Evolutionary conservation across 306 rosid species (phyloP).

Genomic region (Dryas alaskensis): DNA sequence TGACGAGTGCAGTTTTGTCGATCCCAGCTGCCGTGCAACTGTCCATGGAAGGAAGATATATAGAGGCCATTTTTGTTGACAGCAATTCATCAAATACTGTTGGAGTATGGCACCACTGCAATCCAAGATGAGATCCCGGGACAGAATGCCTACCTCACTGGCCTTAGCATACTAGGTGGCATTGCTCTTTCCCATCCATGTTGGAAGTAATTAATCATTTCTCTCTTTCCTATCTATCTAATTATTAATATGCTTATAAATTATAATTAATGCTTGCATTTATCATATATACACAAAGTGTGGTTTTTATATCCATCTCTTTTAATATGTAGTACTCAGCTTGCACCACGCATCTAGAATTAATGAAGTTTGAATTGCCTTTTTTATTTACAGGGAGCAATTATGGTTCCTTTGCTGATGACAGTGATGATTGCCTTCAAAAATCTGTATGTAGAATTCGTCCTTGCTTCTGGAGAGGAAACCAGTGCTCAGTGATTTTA

Average conservation of each 20-base stretch:
- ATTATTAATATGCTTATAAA: neutral
- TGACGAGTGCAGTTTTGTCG: constrained; percentile 33
- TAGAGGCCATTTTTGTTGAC: constrained; percentile 32
- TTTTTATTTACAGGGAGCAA: constrained; percentile 27
- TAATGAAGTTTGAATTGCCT: no score
- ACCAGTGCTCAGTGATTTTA: neutral
- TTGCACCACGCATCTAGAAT: no score
- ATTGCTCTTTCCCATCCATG: constrained; percentile 38
- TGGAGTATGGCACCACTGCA: constrained; percentile 37
- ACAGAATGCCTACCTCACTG: constrained; percentile 41
- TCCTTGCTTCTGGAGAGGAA: constrained; percentile 26
- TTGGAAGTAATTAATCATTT: constrained; percentile 22
- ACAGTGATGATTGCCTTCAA: constrained; percentile 42
- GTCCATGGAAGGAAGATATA: constrained; percentile 34
- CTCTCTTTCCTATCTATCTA: neutral
- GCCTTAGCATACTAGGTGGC: constrained; percentile 46
- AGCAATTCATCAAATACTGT: constrained; percentile 29
- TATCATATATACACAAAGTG: no score
- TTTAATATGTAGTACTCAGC: no score
- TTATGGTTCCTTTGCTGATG: constrained; percentile 44
- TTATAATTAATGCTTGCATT: no score
- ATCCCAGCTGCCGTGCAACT: constrained; percentile 37
- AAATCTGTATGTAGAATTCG: constrained; percentile 37
- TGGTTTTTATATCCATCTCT: no score
- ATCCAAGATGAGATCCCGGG: constrained; percentile 47